Conservation (phyloP, 163 green algal species). For the Scenedesmus sp. region DNA sequence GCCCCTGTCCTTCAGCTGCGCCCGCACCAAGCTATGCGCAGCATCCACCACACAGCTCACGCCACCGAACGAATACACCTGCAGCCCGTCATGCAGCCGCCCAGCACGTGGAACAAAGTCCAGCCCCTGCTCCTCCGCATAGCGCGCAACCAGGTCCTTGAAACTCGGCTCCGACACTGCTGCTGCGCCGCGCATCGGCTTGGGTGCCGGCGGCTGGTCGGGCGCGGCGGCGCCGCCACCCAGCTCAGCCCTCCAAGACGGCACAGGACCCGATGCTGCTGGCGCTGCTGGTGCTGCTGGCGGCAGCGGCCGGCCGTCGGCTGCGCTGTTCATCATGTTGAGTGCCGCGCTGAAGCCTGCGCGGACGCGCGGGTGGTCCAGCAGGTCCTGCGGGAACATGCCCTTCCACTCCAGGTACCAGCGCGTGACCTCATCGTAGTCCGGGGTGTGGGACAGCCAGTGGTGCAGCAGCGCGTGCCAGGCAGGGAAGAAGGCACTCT, state of each 20-base stretch:
- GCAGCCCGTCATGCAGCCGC: slow-evolving; percentile 88
- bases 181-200: background rate
- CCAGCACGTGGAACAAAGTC: slow-evolving; percentile 93
- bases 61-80: slow-evolving; percentile 92
- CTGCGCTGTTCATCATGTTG: slow-evolving; percentile 91
- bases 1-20: slow-evolving; percentile 71
- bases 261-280: background rate
- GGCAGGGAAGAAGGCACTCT: slow-evolving; percentile 92
- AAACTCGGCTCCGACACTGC: slow-evolving; percentile 75
- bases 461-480: slow-evolving; percentile 89
- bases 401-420: slow-evolving; percentile 97
- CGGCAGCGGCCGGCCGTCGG: slow-evolving; percentile 63
- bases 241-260: slow-evolving; percentile 47
- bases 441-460: slow-evolving; percentile 84
- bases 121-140: slow-evolving; percentile 87
- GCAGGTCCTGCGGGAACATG: slow-evolving; percentile 74
- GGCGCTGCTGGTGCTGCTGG: background rate
- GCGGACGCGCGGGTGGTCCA: slow-evolving; percentile 84
- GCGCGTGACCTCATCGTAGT: slow-evolving; percentile 92
- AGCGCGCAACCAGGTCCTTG: slow-evolving; percentile 90
- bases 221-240: slow-evolving; percentile 37
- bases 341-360: slow-evolving; percentile 86
- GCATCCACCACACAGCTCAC: slow-evolving; percentile 91
- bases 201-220: background rate
- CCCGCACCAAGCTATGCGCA: slow-evolving; percentile 65